phyloP scores from a whole-genome alignment of 2,329 filamentous ascomycete species.

The Ophiostoma montium region DNA sequence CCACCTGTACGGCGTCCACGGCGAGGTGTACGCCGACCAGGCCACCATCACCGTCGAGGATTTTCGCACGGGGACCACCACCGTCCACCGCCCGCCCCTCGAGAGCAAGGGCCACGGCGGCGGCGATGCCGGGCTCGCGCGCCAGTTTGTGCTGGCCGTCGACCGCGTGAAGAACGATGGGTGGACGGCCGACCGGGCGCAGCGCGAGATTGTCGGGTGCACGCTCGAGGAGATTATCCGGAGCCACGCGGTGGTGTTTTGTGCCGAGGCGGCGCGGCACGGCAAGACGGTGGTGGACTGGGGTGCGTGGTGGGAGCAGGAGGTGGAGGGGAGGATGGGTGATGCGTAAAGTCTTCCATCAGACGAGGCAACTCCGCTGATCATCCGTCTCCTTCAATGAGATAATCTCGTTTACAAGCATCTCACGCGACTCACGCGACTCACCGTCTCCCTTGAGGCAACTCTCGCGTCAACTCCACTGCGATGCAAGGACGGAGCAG shows the following conservation, averaged over 20 bases:
- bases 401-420: no score
- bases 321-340: constrained; percentile 27
- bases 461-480: no score
- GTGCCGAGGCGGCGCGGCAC: constrained; percentile 72
- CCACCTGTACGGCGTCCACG: constrained; percentile 70
- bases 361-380: no score
- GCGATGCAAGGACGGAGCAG: no score
- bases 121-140: constrained; percentile 64
- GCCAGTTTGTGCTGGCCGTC: constrained; percentile 72
- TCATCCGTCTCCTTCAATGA: no score
- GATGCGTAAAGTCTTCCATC: no score
- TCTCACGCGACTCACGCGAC: no score
- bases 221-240: constrained; percentile 75
- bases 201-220: constrained; percentile 64
- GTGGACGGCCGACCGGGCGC: constrained; percentile 54
- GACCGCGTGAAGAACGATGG: constrained; percentile 60
- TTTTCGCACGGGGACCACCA: constrained; percentile 45
- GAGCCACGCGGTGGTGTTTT: constrained; percentile 87
- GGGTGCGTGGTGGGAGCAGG: constrained; percentile 56
- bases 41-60: constrained; percentile 60
- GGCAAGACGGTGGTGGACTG: constrained; percentile 60
- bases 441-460: no score
- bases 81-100: constrained; percentile 44
- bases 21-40: constrained; percentile 79
- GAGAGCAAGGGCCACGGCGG: constrained; percentile 54